phyloP scores from a whole-genome alignment of 1,284 basidiomycete species.

The Hortiboletus rubellus region DNA sequence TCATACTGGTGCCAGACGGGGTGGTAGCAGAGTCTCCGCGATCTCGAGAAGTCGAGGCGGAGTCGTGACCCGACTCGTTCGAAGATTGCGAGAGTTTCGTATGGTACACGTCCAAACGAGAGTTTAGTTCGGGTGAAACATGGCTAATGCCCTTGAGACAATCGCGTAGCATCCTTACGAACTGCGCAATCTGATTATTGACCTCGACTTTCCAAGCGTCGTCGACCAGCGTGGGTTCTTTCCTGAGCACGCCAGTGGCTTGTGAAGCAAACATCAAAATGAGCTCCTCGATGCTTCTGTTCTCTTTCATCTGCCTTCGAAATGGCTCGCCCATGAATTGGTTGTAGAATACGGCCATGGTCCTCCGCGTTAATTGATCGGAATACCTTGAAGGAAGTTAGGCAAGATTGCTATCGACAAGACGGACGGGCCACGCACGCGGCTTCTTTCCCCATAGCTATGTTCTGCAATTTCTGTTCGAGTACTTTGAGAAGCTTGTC shows the following conservation, averaged over 20 bases:
- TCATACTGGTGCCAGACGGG: conserved; percentile 46
- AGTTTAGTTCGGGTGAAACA: conserved; percentile 79
- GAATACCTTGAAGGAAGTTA: conserved; percentile 60
- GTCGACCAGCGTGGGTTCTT: conserved; percentile 73
- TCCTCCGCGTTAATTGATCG: conserved; percentile 83
- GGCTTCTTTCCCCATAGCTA: conserved; percentile 88
- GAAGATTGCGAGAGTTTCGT: conserved; percentile 68
- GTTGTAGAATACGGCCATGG: conserved; percentile 89
- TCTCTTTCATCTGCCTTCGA: conserved; percentile 90
- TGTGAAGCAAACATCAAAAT: conserved; percentile 95
- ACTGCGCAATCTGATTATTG: conserved; percentile 86
- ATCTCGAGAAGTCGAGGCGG: conserved; percentile 55
- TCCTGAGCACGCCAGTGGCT: conserved; percentile 81
- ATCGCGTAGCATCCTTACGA: conserved; percentile 84
- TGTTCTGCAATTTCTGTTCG: conserved; percentile 83
- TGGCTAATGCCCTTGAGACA: conserved; percentile 71
- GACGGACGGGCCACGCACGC: conserved; percentile 55
- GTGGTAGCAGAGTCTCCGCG: conserved; percentile 50
- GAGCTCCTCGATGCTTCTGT: conserved; percentile 95
- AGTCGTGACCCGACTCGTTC: conserved; percentile 69
- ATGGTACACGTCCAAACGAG: conserved; percentile 81
- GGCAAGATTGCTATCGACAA: background rate
- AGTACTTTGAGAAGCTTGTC: conserved; percentile 89
- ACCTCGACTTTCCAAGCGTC: conserved; percentile 91
- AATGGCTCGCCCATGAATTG: conserved; percentile 84